Percentiles rank a stretch among this genome's conserved stretches.
phyloP scores from a whole-genome alignment of 768 basidiomycete genomes.

The Lactifluus volemus region DNA sequence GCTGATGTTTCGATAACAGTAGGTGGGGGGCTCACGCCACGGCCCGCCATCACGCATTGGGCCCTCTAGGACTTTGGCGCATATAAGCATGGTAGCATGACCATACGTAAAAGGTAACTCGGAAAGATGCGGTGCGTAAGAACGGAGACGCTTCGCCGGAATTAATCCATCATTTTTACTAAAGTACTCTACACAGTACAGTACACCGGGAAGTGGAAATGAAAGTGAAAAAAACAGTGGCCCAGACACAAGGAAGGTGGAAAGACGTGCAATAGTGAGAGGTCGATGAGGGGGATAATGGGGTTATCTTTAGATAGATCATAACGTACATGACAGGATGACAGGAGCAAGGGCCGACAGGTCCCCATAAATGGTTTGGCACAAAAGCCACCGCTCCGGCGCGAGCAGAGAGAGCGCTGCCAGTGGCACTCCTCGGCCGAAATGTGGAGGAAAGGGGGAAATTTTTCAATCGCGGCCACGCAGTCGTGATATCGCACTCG shows the following conservation, averaged over 20 bases:
- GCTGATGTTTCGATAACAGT: too few relatives aligned
- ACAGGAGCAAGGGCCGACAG: background rate
- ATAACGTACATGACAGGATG: background rate
- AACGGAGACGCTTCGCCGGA: background rate
- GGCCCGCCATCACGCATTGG: too few relatives aligned
- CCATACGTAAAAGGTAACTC: background rate
- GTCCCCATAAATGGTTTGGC: background rate
- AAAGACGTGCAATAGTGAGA: background rate
- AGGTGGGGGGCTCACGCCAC: too few relatives aligned
- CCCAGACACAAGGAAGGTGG: constrained; percentile 1
- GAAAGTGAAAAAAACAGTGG: background rate
- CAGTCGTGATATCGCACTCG: constrained; percentile 8
- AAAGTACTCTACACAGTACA: background rate
- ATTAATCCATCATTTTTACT: background rate
- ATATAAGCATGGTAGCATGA: background rate
- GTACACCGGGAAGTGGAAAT: background rate
- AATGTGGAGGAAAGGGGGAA: background rate
- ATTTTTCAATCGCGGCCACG: constrained; percentile 7
- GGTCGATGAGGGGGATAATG: background rate
- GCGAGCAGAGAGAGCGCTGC: background rate
- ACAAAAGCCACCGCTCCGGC: background rate
- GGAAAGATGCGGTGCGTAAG: background rate
- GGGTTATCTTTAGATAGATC: background rate
- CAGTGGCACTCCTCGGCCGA: background rate
- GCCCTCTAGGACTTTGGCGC: too few relatives aligned